Conservation (phyloP, 129 eudicot species). For the Pittosporum tobira region DNA sequence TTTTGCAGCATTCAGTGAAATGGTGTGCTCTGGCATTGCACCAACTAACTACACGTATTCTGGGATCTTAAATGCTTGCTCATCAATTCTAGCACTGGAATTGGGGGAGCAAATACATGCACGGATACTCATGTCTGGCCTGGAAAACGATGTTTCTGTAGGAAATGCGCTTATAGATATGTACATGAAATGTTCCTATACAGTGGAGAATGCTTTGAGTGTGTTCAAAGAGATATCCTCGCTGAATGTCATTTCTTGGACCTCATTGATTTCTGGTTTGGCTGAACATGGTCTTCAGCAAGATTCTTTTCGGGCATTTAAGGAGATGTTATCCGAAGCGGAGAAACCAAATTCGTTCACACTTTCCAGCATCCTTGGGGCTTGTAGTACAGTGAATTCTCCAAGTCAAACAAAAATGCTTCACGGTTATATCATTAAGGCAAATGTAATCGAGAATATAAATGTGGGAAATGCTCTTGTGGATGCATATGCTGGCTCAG, state of each 20-base stretch:
- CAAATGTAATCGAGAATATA: constrained; percentile 9
- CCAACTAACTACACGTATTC: constrained; percentile 15
- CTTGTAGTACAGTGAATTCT: constrained; percentile 3
- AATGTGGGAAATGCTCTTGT: constrained; percentile 20
- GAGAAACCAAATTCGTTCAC: constrained; percentile 19
- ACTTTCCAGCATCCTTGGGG: constrained; percentile 13
- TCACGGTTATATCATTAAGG: constrained; percentile 15
- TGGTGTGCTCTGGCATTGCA: constrained; percentile 6
- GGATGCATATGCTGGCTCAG: constrained; percentile 19
- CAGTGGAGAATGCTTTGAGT: constrained; percentile 6
- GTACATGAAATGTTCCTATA: constrained; percentile 14
- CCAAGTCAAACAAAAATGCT: constrained; percentile 13
- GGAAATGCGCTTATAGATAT: constrained; percentile 17
- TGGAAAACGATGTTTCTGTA: constrained; percentile 15
- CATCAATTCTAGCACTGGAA: constrained; percentile 2
- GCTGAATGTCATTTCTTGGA: constrained; percentile 17
- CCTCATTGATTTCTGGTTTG: constrained; percentile 20
- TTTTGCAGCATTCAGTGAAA: constrained; percentile 8
- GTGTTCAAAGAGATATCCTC: constrained; percentile 13
- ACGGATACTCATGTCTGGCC: constrained; percentile 6
- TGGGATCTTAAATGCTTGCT: constrained; percentile 15
- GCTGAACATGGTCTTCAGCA: constrained; percentile 17
- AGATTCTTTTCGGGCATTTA: constrained; percentile 13
- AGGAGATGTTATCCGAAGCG: constrained; percentile 9
- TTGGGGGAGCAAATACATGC: constrained; percentile 10